Evolutionary conservation across 2,329 filamentous ascomycete genomes (phyloP).

Genomic region (Colletotrichum theobromicola): DNA sequence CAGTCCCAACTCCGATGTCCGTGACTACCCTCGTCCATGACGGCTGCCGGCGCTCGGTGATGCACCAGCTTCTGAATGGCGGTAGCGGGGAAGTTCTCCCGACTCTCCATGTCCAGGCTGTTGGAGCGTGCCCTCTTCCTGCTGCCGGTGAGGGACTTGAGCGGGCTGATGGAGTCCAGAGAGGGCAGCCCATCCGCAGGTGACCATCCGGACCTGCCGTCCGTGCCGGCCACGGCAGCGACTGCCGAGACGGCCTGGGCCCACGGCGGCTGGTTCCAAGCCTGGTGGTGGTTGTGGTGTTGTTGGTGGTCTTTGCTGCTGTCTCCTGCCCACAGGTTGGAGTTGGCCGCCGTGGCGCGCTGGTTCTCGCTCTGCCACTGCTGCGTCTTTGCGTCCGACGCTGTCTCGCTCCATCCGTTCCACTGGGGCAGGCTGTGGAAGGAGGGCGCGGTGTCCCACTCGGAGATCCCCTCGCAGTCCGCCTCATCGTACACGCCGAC

Average conservation of each 20-base stretch:
- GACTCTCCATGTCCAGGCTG: conserved; percentile 24
- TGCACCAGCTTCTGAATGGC: conserved; percentile 23
- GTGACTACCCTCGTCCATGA: conserved; percentile 19
- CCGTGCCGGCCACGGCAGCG: conserved; percentile 26
- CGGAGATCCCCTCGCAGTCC: conserved; percentile 12
- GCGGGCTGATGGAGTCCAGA: conserved; percentile 21
- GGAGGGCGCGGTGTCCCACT: conserved; percentile 18
- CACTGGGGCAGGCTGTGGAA: conserved; percentile 21
- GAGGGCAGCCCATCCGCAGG: conserved; percentile 18
- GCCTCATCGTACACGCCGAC: conserved; percentile 22
- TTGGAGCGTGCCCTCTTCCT: conserved; percentile 22
- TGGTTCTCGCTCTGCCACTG: conserved; percentile 23
- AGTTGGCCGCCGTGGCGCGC: conserved; percentile 25
- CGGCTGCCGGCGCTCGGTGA: conserved; percentile 16
- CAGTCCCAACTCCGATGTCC: conserved; percentile 21
- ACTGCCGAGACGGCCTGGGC: conserved; percentile 36
- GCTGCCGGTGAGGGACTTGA: conserved; percentile 14
- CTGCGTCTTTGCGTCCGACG: conserved; percentile 16
- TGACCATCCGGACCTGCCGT: conserved; percentile 21
- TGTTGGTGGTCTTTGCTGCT: conserved; percentile 28
- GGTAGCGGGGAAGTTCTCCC: conserved; percentile 24
- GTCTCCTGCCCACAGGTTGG: conserved; percentile 29
- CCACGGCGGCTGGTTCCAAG: conserved; percentile 36
- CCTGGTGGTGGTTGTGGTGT: background rate
- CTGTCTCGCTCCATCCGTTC: conserved; percentile 19